These are phyloP conservation scores for Amaranthus hypochondriacus DNA, from an alignment of 148 eudicot genomes.

Conservation along the genomic window DNA sequence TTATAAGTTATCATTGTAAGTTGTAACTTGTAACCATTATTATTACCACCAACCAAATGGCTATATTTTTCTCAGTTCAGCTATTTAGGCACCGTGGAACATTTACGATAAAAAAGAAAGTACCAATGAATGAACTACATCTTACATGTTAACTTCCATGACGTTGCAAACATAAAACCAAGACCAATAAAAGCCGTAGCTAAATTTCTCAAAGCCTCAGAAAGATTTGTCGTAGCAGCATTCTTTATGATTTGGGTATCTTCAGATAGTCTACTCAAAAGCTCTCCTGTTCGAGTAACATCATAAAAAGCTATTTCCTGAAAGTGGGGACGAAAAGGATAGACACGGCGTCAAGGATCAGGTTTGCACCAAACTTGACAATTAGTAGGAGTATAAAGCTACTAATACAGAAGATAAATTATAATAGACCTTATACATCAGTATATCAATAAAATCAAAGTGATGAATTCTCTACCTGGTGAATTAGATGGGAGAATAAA, in stretches of 20 bases:
- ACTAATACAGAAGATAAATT: background rate
- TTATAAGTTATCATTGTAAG: no score
- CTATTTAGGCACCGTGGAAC: background rate
- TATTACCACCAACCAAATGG: no score
- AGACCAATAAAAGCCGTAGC: slow-evolving; percentile 75
- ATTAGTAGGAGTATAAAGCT: background rate
- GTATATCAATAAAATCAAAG: background rate
- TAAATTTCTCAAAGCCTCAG: slow-evolving; percentile 73
- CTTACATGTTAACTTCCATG: slow-evolving; percentile 90
- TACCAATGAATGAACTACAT: background rate
- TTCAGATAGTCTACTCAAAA: slow-evolving; percentile 83
- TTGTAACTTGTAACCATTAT: no score
- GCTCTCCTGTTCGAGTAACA: slow-evolving; percentile 91
- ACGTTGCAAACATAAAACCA: slow-evolving; percentile 76
- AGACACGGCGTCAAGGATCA: slow-evolving; percentile 8
- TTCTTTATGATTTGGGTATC: slow-evolving; percentile 91
- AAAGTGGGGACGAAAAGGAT: slow-evolving; percentile 12
- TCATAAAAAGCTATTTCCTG: slow-evolving; percentile 96
- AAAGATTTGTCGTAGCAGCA: slow-evolving; percentile 93
- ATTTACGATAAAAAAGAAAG: background rate
- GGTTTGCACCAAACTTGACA: background rate
- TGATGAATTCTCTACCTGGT: slow-evolving; percentile 44
- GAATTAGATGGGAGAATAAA: slow-evolving; percentile 66
- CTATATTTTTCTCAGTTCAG: background rate
- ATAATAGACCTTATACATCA: slow-evolving; percentile 2